Percentiles rank a stretch among this genome's conserved stretches.
Conservation (phyloP, 2,329 filamentous ascomycete genomes). For the Clonostachys rosea region DNA sequence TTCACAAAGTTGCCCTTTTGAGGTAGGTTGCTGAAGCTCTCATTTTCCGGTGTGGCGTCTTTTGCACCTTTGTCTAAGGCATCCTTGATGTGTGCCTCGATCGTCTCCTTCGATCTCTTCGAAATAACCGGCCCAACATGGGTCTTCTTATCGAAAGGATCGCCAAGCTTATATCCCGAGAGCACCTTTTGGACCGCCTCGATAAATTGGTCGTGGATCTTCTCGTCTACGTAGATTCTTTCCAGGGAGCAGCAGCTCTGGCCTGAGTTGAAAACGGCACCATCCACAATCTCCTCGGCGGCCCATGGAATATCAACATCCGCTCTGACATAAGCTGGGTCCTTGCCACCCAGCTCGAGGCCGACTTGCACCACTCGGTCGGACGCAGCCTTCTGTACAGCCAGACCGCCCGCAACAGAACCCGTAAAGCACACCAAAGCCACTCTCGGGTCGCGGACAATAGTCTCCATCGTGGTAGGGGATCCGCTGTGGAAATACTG, state of each 20-base stretch:
- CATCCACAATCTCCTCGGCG: slow-evolving; percentile 91
- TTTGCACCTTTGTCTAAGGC: slow-evolving; percentile 79
- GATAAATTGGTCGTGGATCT: slow-evolving; percentile 79
- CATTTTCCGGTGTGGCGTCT: slow-evolving; percentile 79
- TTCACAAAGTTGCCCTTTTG: slow-evolving; percentile 83
- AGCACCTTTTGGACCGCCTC: slow-evolving; percentile 76
- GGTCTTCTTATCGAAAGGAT: slow-evolving; percentile 74
- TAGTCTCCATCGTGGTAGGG: slow-evolving; percentile 67
- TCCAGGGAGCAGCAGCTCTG: slow-evolving; percentile 95
- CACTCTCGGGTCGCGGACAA: slow-evolving; percentile 74
- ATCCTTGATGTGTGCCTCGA: slow-evolving; percentile 76
- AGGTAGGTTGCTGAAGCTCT: slow-evolving; percentile 68
- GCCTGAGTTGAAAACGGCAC: slow-evolving; percentile 96
- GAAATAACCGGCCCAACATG: slow-evolving; percentile 89
- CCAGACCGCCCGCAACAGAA: slow-evolving; percentile 81
- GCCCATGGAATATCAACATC: slow-evolving; percentile 91
- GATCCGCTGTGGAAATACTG: slow-evolving; percentile 92
- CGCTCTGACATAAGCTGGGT: slow-evolving; percentile 81
- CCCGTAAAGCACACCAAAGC: slow-evolving; percentile 89
- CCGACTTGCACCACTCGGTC: slow-evolving; percentile 83
- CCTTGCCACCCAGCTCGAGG: slow-evolving; percentile 90
- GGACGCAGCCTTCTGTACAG: slow-evolving; percentile 79
- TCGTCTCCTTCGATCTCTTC: slow-evolving; percentile 68
- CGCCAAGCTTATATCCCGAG: slow-evolving; percentile 78
- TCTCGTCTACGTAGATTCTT: slow-evolving; percentile 83